Base-by-base conservation (phyloP, 2,329 filamentous ascomycete species). In the Fusarium domesticum region DNA sequence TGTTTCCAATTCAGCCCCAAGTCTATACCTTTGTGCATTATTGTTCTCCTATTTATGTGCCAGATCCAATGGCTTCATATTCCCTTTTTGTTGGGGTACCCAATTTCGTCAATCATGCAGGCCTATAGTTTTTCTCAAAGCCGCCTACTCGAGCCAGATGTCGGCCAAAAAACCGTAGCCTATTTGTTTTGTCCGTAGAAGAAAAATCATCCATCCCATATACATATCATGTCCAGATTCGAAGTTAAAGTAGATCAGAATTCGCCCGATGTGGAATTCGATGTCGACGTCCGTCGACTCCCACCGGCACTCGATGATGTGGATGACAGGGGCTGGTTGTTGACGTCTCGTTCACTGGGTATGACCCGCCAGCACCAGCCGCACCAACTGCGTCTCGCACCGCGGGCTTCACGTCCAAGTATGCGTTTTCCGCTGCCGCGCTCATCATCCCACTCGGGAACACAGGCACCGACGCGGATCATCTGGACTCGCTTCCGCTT, bases 401-500 rank as follows among this genome's bases (percentile, higher is more conserved):
- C 87, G 12, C 73, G 73, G 42, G 84, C 77, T 67, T 97, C 92
- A 18, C 85, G 72, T 14, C 76, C 75, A 18, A 96, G 71, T 54
- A 86, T 85, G 45, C 77, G 75, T 5, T 81, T 81, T 6, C 76
- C 59, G 2, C 47, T 75, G 28, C 77, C 77, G 43, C 79, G 77
- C 67, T 95, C 89, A 61, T 92, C 89, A 53, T 88, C 86, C 70
- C 84, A 90, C 64, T 96, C 89, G 50, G 86, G 85, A 11, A 96
- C 92, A 50, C 85, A 89, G 5, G 85, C 87, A 1, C 91, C 92
- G 0, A 96, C 83, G 47, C 78, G 79, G 6, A 95, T 81, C 70
- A 89, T 84, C 59, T 85, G 84, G 58, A 93, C 88, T n/a, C 87
- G 76, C 69, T 92, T 95, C 49, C 85, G 87, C 74, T 95, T 95